These are phyloP conservation scores for Pichia occidentalis DNA, from an alignment of 805 yeast species.

Conservation along the genomic window DNA sequence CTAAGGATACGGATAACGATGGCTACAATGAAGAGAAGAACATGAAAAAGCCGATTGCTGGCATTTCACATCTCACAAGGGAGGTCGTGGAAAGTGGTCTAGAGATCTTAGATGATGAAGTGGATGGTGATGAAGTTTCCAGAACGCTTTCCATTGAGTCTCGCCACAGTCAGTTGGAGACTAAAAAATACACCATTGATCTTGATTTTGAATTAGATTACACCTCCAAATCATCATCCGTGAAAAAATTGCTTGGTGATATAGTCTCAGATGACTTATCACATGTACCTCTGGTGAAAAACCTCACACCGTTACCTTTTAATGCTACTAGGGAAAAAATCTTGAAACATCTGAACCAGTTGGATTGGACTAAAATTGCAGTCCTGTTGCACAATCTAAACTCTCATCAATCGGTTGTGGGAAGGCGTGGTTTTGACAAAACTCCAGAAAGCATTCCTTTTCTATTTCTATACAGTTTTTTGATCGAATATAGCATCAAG, in stretches of 20 bases:
- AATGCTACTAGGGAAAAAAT: constrained; percentile 29
- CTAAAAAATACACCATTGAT: constrained; percentile 9
- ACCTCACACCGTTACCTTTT: constrained; percentile 22
- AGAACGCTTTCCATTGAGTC: background rate
- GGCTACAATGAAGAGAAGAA: constrained; percentile 6
- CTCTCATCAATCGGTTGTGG: constrained; percentile 83
- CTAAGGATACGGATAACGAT: no score
- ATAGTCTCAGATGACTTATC: constrained; percentile 7
- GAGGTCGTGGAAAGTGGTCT: constrained; percentile 26
- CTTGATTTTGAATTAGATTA: constrained; percentile 13
- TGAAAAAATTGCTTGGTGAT: constrained; percentile 2
- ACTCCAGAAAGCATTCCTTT: constrained; percentile 46
- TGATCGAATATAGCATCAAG: constrained; percentile 6
- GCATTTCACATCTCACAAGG: constrained; percentile 24
- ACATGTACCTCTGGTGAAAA: constrained; percentile 11
- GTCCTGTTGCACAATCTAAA: constrained; percentile 65
- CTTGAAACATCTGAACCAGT: constrained; percentile 46
- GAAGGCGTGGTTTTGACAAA: constrained; percentile 58
- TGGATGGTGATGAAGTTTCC: background rate
- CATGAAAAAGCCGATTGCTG: background rate
- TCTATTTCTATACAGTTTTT: constrained; percentile 38
- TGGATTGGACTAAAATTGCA: constrained; percentile 75
- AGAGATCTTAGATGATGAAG: constrained; percentile 9
- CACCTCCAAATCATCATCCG: constrained; percentile 6
- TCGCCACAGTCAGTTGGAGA: background rate